Conservation (phyloP, 1,139 yeast species). For the Sugiyamaella paludigena region DNA sequence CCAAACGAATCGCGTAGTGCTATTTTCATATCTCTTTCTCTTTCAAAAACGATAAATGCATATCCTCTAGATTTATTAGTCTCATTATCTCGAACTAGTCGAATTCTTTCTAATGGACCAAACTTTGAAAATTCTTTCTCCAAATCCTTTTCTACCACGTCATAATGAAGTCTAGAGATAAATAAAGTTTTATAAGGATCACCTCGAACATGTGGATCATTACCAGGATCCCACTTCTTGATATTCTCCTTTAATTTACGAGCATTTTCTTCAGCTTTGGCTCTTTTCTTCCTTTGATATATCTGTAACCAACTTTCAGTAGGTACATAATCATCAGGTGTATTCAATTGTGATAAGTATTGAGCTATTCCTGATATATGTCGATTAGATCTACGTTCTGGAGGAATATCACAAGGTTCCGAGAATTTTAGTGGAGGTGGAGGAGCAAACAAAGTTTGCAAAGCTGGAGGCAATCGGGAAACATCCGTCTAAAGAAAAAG, state of each 20-base stretch:
- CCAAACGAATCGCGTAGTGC: conserved; percentile 64
- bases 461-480: conserved; percentile 60
- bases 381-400: conserved; percentile 50
- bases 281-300: conserved; percentile 38
- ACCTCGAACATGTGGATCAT: conserved; percentile 61
- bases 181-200: conserved; percentile 82
- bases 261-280: conserved; percentile 34
- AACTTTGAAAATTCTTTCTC: conserved; percentile 58
- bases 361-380: conserved; percentile 52
- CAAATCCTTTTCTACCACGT: conserved; percentile 65
- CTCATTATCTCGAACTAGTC: conserved; percentile 60
- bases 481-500: conserved; percentile 40
- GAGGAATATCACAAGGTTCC: conserved; percentile 55
- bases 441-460: conserved; percentile 66
- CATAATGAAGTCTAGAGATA: conserved; percentile 67
- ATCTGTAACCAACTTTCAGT: conserved; percentile 41
- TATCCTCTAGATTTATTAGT: conserved; percentile 69
- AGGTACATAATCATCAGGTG: conserved; percentile 39
- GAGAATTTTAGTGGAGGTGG: conserved; percentile 61
- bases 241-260: conserved; percentile 37
- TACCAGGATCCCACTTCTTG: conserved; percentile 53
- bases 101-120: conserved; percentile 67
- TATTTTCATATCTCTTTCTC: conserved; percentile 53
- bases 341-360: conserved; percentile 39
- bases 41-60: conserved; percentile 74